Evolutionary conservation across 176 grass and related monocot genomes (phyloP).

Genomic region (Ananas comosus): DNA sequence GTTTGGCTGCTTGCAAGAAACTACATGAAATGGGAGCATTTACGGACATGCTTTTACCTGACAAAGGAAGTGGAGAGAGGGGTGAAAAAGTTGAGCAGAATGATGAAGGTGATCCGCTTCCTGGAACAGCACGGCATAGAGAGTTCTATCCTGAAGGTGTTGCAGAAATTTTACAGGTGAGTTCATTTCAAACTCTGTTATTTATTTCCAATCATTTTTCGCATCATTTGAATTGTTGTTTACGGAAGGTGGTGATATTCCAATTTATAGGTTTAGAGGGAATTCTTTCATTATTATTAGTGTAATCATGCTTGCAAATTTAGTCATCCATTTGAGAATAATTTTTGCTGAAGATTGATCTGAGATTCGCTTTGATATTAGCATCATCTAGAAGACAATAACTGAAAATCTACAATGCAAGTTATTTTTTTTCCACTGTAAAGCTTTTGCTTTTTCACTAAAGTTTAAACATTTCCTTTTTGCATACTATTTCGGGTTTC

Average conservation of each 20-base stretch:
- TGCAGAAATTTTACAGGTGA: constrained; percentile 66
- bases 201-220: background rate
- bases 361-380: background rate
- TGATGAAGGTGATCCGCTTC: constrained; percentile 90
- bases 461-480: no score
- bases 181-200: constrained; percentile 10
- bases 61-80: constrained; percentile 77
- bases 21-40: constrained; percentile 98
- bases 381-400: background rate
- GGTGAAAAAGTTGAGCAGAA: constrained; percentile 64
- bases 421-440: background rate
- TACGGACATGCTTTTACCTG: constrained; percentile 97
- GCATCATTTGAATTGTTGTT: background rate
- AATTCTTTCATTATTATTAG: background rate
- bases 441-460: background rate
- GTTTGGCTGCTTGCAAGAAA: constrained; percentile 97
- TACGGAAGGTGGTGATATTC: background rate
- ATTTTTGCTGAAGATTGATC: background rate
- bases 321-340: background rate
- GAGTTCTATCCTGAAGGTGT: constrained; percentile 99
- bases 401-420: no score
- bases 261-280: background rate
- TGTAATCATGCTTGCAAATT: background rate
- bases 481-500: no score
- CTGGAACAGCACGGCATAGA: constrained; percentile 89